These are phyloP conservation scores for Plasmodium cynomolgi DNA, from an alignment of 169 alveolate species.

Conservation along the genomic window DNA sequence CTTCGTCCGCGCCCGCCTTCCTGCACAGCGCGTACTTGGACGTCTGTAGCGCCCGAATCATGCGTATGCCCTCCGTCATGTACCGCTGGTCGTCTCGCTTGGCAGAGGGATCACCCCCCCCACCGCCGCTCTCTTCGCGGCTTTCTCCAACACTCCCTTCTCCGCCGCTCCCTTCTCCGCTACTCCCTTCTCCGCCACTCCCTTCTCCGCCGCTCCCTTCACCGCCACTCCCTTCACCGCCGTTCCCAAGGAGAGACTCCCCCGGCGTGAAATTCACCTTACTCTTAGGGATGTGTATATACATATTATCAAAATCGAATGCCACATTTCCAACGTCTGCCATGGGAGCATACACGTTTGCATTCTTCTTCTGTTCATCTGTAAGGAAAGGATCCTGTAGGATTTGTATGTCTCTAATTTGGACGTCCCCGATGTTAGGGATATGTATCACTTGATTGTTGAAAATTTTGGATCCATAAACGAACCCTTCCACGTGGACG, in stretches of 20 bases:
- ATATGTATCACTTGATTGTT: constrained; percentile 88
- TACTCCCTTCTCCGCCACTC: constrained; percentile 12
- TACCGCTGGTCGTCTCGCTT: constrained; percentile 48
- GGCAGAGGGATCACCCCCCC: neutral
- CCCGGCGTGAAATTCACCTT: constrained; percentile 92
- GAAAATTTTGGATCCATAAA: constrained; percentile 93
- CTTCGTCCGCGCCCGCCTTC: constrained; percentile 55
- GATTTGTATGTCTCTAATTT: constrained; percentile 81
- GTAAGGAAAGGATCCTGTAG: constrained; percentile 90
- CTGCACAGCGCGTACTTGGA: constrained; percentile 56
- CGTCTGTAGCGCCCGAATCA: constrained; percentile 91
- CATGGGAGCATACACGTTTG: constrained; percentile 97
- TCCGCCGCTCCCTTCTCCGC: constrained; percentile 50
- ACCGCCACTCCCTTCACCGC: too few relatives aligned
- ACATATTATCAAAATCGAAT: constrained; percentile 97
- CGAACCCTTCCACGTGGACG: constrained; percentile 96
- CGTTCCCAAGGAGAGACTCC: constrained; percentile 26
- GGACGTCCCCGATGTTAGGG: constrained; percentile 94
- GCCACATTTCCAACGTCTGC: constrained; percentile 96
- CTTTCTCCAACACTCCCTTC: neutral
- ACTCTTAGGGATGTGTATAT: constrained; percentile 96
- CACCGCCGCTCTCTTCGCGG: constrained; percentile 12
- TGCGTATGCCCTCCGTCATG: constrained; percentile 87
- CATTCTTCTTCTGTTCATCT: constrained; percentile 80
- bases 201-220: constrained; percentile 53